Evolutionary conservation across 495 filamentous ascomycete genomes (phyloP).

Genomic region (Lophiotrema nucula): DNA sequence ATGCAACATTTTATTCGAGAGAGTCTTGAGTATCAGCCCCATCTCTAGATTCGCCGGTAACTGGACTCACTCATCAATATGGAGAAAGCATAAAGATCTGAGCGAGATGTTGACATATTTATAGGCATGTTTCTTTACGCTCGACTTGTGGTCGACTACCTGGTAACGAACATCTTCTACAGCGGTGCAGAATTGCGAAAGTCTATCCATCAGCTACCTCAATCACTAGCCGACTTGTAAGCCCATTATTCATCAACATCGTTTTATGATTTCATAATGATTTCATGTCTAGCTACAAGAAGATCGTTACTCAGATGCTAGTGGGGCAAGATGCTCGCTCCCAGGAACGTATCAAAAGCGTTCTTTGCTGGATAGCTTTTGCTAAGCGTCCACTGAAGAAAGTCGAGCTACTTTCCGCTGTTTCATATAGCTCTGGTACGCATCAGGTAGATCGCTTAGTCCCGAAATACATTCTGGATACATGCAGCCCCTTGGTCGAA

Average conservation of each 20-base stretch:
- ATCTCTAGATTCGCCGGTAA: neutral
- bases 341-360: neutral
- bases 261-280: neutral
- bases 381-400: slow-evolving; percentile 5
- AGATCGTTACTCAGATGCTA: no score
- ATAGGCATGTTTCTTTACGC: slow-evolving; percentile 15
- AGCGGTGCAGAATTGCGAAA: neutral
- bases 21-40: no score
- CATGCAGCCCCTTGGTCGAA: slow-evolving; percentile 6
- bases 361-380: slow-evolving; percentile 6
- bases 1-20: no score
- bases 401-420: slow-evolving; percentile 2
- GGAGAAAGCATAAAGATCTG: no score
- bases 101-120: neutral
- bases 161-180: slow-evolving; percentile 5
- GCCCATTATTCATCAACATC: neutral
- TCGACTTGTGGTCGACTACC: slow-evolving; percentile 7
- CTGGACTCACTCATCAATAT: neutral
- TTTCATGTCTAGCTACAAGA: no score
- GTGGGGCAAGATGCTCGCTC: neutral
- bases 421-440: neutral
- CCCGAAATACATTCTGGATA: slow-evolving; percentile 4
- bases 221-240: neutral
- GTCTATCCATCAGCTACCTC: slow-evolving; percentile 1
- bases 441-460: neutral